Evolutionary conservation across 2,329 filamentous ascomycete species (phyloP).

Genomic region (Karstenula rhodostoma): DNA sequence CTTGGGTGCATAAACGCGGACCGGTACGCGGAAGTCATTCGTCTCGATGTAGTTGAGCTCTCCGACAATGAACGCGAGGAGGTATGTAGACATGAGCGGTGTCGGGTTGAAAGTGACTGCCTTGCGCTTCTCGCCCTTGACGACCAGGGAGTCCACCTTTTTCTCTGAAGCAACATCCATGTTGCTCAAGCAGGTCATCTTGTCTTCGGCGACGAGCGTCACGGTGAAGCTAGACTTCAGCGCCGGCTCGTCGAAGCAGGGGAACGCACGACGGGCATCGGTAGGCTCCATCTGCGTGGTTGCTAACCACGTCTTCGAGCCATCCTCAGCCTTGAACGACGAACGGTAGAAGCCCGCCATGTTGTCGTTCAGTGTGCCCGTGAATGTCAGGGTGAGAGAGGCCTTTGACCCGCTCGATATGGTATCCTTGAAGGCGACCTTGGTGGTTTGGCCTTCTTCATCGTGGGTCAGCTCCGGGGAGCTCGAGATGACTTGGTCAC

Average conservation of each 20-base stretch:
- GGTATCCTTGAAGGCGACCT: conserved; percentile 77
- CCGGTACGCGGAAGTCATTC: conserved; percentile 86
- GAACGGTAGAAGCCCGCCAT: conserved; percentile 98
- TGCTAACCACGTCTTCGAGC: conserved; percentile 81
- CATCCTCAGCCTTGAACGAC: conserved; percentile 85
- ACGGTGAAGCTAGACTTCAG: conserved; percentile 93
- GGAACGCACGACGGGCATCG: conserved; percentile 90
- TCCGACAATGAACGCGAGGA: conserved; percentile 91
- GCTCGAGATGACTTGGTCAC: conserved; percentile 66
- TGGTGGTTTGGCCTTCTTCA: conserved; percentile 81
- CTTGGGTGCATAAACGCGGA: conserved; percentile 92
- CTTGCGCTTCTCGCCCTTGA: conserved; percentile 71
- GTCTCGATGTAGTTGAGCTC: conserved; percentile 95
- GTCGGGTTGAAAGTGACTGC: conserved; percentile 91
- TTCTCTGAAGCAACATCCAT: conserved; percentile 90
- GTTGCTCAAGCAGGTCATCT: conserved; percentile 91
- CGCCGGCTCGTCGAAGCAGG: conserved; percentile 95
- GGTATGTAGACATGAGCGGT: conserved; percentile 94
- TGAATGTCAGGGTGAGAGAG: conserved; percentile 79
- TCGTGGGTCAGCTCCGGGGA: conserved; percentile 75
- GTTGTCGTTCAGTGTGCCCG: conserved; percentile 84
- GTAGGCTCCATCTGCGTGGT: conserved; percentile 97
- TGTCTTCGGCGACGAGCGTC: conserved; percentile 88
- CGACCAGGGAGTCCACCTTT: conserved; percentile 71
- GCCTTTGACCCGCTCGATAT: conserved; percentile 80